phyloP scores from a whole-genome alignment of 768 basidiomycete genomes.

The Steccherinum ochraceum region DNA sequence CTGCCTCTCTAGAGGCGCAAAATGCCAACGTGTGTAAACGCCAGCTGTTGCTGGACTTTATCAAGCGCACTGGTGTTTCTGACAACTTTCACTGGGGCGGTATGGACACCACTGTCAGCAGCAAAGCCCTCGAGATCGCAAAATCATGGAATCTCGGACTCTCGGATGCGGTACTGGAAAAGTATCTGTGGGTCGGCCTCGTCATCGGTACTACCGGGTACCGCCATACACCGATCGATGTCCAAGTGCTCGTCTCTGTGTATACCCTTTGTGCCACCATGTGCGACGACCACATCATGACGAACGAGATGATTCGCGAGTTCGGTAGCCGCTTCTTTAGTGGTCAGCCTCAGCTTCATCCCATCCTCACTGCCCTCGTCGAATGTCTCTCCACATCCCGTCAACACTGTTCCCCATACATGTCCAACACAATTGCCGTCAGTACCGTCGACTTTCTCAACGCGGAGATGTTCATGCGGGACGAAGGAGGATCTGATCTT shows the following conservation, averaged over 20 bases:
- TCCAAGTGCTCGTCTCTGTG: conserved; percentile 3
- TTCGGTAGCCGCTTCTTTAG: conserved; percentile 1
- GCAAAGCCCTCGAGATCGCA: not conserved
- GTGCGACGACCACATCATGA: conserved; percentile 5
- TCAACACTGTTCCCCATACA: conserved; percentile 1
- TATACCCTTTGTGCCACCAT: conserved; percentile 1
- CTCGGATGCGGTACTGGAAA: not conserved
- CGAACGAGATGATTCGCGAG: not conserved
- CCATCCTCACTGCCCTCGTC: conserved; percentile 2
- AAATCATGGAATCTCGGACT: not conserved
- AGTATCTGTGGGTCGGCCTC: not conserved
- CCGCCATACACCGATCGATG: conserved; percentile 3
- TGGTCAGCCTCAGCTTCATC: conserved; percentile 6
- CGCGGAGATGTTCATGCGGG: conserved; percentile 3
- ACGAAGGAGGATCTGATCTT: not conserved
- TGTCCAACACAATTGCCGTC: not conserved
- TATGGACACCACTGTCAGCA: not conserved
- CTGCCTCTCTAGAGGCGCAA: too few relatives aligned
- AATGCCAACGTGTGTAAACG: too few relatives aligned
- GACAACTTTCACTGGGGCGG: not conserved
- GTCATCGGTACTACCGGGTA: not conserved
- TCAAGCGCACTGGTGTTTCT: not conserved
- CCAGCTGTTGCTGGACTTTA: not conserved
- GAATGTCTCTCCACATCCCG: not conserved
- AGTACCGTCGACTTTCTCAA: conserved; percentile 3